Base-by-base conservation (phyloP, 805 yeast species). In the Novakomyces olei region DNA sequence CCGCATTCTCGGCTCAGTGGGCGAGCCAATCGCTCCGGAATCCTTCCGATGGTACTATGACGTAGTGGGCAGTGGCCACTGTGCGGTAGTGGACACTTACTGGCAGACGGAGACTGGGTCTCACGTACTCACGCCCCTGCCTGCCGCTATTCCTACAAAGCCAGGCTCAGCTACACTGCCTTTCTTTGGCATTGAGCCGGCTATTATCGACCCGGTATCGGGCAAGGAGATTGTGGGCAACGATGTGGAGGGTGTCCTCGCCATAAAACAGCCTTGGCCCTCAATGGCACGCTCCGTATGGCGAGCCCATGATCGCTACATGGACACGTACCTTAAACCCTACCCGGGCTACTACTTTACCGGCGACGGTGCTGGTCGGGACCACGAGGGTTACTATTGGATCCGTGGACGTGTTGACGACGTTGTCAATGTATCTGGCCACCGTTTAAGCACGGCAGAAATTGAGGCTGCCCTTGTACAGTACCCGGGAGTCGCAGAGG, bases 91-190 rank as follows among this genome's bases (percentile, higher is more conserved):
- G 47, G 98, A 88, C 58, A 88, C 98, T 29, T 81, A 81, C 67
- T 88, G 98, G 98, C 94, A 83, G 62, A 88, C 96, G 25, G 98
- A 88, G 61, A 74, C 92, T 9, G 98, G 98, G 35, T 76, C 94
- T 23, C 95, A 85, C 51, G 64, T 88, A 53, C 75, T 88, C 53
- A 75, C 94, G 29, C 93, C 96, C 40, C 56, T 88, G 46, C 92
- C 96, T 12, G 96, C 98, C 52, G 74, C 76, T 26, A 71, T 85
- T 27, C 91, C 93, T 45, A 77, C 88, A 41, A 88, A 88, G 57
- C 96, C 98, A 16, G 98, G 98, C 43, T 75, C 93, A 33, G 96
- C 96, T 19, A 75, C 95, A 20, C 65, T 79, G 41, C 98, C 98
- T 43, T 83, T 85, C 66, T 88, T 88, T 51, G 98, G 98, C 51